phyloP scores from a whole-genome alignment of 257 asterid species.

The Thymus quinquecostatus region DNA sequence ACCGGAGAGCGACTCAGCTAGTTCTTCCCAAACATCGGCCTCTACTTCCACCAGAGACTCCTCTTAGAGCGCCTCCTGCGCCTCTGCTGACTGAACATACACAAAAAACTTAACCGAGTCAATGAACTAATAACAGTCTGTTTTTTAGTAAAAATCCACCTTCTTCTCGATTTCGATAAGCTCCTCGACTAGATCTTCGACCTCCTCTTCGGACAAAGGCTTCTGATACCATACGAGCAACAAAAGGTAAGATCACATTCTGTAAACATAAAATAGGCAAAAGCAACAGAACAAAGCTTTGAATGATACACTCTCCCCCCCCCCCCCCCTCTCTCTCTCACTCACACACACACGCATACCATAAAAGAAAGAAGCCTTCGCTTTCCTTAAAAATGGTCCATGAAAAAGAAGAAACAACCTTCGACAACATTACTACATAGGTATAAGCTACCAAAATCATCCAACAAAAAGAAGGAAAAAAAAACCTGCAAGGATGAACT shows the following conservation, averaged over 20 bases:
- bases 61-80: conserved; percentile 89
- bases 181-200: conserved; percentile 26
- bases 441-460: not conserved
- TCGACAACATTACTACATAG: not conserved
- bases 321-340: no score
- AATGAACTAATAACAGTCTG: not conserved
- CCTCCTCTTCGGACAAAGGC: conserved; percentile 24
- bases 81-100: conserved; percentile 72
- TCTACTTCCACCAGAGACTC: conserved; percentile 72
- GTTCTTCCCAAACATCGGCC: conserved; percentile 82
- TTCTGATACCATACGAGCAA: conserved; percentile 15
- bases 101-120: not conserved
- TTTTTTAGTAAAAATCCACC: not conserved
- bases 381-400: not conserved
- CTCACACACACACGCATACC: not conserved
- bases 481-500: not conserved
- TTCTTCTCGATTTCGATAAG: conserved; percentile 30
- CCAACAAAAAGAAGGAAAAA: not conserved
- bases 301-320: no score
- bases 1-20: conserved; percentile 59
- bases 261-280: not conserved
- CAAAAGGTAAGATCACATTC: not conserved
- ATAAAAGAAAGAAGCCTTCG: not conserved
- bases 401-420: not conserved
- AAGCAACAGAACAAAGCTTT: no score